Base-by-base conservation (phyloP, 1,284 basidiomycete species). In the Earliella scabrosa region DNA sequence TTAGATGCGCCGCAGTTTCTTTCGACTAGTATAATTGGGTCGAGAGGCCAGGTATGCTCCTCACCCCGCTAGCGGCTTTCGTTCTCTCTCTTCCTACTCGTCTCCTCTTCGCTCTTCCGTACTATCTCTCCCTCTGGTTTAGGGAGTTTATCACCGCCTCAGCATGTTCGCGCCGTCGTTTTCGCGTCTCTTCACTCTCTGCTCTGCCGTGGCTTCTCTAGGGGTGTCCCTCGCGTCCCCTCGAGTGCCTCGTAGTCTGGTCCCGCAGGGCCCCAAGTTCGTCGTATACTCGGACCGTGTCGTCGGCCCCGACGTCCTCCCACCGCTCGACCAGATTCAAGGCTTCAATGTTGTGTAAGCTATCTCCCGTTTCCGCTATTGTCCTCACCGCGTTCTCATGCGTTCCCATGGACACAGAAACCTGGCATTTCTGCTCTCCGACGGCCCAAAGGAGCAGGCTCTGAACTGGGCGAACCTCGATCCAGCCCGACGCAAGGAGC, bases 401-500 rank as follows among this genome's bases (percentile, higher is more conserved):
- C n/a, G 7, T 43, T 8, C 7, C 10, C 16, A 24, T 23, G 9
- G 23, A 11, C 39, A 6, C 40, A 58, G 56, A 7, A 59, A 59
- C 53, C 23, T 60, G 31, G 50, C 58, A 0, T 60, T 60, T 48
- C 54, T 60, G n/a, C 47, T 56, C 23, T 46, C 54, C 7, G 36
- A 16, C 20, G 52, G 54, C 16, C 48, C 54, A 8, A 39, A 36
- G 24, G 58, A 60, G 21, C 58, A 60, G 35, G 58, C 43, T 24
- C 14, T 9, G 18, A 40, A 36, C 38, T 60, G 54, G 50, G 41
- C 52, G 4, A 34, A 35, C 39, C 52, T 58, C 8, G 51, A 50
- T 21, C 41, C 52, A 3, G 45, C 24, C 29, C 39, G 73, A 20
- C 73, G 79, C 18, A 52, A 63, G 26, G 52, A 65, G 41, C 71